Percentiles rank a stretch among this genome's conserved stretches.
Conservation (phyloP, 139 green algal genomes). For the Chlorella sorokiniana region DNA sequence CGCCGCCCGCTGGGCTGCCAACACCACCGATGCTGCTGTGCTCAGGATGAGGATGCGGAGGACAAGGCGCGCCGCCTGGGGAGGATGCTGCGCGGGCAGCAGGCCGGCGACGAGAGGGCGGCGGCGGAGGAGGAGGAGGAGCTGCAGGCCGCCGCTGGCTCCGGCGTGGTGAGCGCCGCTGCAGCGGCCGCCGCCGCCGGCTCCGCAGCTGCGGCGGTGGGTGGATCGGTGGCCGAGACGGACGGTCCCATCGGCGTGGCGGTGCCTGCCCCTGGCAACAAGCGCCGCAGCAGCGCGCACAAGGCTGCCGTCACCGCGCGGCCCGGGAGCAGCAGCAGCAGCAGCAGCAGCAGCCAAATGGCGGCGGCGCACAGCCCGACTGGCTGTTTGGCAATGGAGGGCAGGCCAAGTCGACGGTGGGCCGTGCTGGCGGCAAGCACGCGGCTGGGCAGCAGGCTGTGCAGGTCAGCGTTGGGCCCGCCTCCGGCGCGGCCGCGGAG, state of each 20-base stretch:
- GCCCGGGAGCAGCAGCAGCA: background rate
- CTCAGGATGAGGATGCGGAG: constrained; percentile 60
- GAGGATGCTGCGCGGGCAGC: background rate
- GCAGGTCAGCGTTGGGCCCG: background rate
- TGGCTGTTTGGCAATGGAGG: background rate
- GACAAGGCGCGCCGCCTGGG: constrained; percentile 64
- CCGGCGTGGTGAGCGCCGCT: background rate
- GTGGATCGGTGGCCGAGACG: background rate
- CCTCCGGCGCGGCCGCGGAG: background rate
- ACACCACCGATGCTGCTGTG: background rate
- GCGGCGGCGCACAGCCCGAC: background rate
- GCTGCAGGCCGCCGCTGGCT: background rate
- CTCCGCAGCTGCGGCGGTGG: background rate
- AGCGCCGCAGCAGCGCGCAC: background rate
- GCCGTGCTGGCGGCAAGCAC: background rate
- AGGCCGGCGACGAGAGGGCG: background rate
- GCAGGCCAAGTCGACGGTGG: background rate
- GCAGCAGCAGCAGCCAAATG: background rate
- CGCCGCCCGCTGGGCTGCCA: no score
- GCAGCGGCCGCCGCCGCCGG: background rate
- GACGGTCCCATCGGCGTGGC: constrained; percentile 11
- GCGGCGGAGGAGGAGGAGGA: constrained; percentile 1
- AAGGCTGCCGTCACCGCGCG: background rate
- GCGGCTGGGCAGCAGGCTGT: constrained; percentile 1
- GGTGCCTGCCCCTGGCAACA: background rate